Percentiles rank a stretch among this genome's conserved stretches.
Evolutionary conservation across 1,284 basidiomycete species (phyloP).

Genomic region (Mrakiaceae sp.): DNA sequence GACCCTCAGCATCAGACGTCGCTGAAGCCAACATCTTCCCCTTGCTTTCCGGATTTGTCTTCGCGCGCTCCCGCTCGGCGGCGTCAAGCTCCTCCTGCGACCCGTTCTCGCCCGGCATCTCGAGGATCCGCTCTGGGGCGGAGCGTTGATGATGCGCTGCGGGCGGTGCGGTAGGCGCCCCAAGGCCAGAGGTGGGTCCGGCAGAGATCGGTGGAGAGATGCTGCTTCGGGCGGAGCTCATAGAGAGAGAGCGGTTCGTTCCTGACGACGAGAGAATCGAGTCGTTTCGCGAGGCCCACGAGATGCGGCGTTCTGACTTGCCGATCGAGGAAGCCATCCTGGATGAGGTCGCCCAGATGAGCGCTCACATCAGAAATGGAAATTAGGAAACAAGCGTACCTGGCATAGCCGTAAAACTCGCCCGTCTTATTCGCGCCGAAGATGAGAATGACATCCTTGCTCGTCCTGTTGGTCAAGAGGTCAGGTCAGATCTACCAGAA

Average conservation of each 20-base stretch:
- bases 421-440: constrained; percentile 82
- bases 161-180: not conserved
- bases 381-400: constrained; percentile 37
- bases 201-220: too few relatives aligned
- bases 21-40: too few relatives aligned
- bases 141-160: constrained; percentile 5
- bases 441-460: constrained; percentile 67
- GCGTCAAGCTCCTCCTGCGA: too few relatives aligned
- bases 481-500: not conserved
- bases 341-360: not conserved
- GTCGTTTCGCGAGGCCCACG: constrained; percentile 47
- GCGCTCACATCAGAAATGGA: not conserved
- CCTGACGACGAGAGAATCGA: constrained; percentile 24
- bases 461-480: not conserved
- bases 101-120: not conserved
- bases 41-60: not conserved
- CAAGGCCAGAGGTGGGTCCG: not conserved
- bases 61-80: not conserved
- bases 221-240: too few relatives aligned
- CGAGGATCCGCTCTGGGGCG: constrained; percentile 8
- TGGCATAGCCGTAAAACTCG: constrained; percentile 72
- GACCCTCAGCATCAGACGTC: too few relatives aligned
- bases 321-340: constrained; percentile 55
- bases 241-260: too few relatives aligned
- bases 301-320: constrained; percentile 41